These are phyloP conservation scores for Fusarium napiforme DNA, from an alignment of 2,329 filamentous ascomycete species.

Conservation along the genomic window DNA sequence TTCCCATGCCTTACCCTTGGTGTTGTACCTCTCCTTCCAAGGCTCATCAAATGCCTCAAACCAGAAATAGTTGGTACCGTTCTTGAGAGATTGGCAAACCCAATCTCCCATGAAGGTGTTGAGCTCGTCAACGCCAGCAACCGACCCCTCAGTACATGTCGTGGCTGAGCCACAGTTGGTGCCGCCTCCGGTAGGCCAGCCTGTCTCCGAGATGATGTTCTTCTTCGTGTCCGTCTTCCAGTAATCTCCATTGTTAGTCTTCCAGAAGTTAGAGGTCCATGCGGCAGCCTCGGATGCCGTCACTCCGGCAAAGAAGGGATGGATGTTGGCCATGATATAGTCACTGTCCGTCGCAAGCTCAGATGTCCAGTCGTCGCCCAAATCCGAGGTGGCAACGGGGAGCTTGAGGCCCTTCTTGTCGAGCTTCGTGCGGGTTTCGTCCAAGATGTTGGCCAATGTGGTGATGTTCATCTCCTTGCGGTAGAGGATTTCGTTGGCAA, in stretches of 20 bases:
- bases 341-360: constrained; percentile 78
- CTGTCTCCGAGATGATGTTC: constrained; percentile 89
- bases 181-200: constrained; percentile 88
- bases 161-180: constrained; percentile 73
- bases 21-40: constrained; percentile 86
- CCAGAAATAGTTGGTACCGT: constrained; percentile 96
- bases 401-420: constrained; percentile 73
- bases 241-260: constrained; percentile 71
- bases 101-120: constrained; percentile 89
- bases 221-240: constrained; percentile 71
- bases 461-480: constrained; percentile 77
- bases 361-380: constrained; percentile 86
- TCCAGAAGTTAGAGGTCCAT: constrained; percentile 90
- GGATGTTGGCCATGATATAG: constrained; percentile 95
- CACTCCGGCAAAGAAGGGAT: constrained; percentile 92
- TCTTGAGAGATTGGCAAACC: constrained; percentile 82
- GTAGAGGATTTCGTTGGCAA: constrained; percentile 83
- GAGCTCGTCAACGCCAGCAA: constrained; percentile 82
- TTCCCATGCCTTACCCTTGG: constrained; percentile 80
- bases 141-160: constrained; percentile 72
- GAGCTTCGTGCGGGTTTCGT: constrained; percentile 77
- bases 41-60: constrained; percentile 97
- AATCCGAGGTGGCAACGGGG: constrained; percentile 86
- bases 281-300: constrained; percentile 72
- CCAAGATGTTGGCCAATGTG: constrained; percentile 72